phyloP scores from a whole-genome alignment of 192 early-diverging fungal genomes.

The Geosiphon pyriformis region DNA sequence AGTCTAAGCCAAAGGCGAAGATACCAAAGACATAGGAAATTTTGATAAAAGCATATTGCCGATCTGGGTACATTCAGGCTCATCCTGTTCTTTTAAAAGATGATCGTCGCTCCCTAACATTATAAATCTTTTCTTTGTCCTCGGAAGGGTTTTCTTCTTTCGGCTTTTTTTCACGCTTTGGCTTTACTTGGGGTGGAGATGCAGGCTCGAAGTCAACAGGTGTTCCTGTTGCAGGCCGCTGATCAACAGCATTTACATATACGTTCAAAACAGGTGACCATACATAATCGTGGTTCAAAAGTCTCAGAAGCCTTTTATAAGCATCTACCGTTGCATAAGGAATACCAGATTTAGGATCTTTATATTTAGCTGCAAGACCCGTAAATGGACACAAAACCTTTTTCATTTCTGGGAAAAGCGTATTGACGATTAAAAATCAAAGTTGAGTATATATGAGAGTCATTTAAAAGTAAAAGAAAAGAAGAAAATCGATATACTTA shows the following conservation, averaged over 20 bases:
- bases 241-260: slow-evolving; percentile 34
- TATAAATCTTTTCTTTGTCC: too few relatives aligned
- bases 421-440: background rate
- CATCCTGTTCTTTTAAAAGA: too few relatives aligned
- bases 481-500: background rate
- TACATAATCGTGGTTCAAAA: slow-evolving; percentile 42
- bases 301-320: slow-evolving; percentile 42
- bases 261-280: slow-evolving; percentile 48
- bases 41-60: too few relatives aligned
- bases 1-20: too few relatives aligned
- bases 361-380: slow-evolving; percentile 53
- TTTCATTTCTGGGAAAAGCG: slow-evolving; percentile 31
- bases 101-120: too few relatives aligned
- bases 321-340: slow-evolving; percentile 60
- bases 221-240: slow-evolving; percentile 28
- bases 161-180: too few relatives aligned
- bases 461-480: background rate
- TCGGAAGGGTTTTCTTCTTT: too few relatives aligned
- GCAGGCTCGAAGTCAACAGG: slow-evolving; percentile 27
- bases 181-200: too few relatives aligned
- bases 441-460: background rate
- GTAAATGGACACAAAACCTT: slow-evolving; percentile 53
- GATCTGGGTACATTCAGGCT: too few relatives aligned
- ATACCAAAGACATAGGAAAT: too few relatives aligned
- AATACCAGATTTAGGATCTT: slow-evolving; percentile 49